These are phyloP conservation scores for Monosporascus sp. DNA, from an alignment of 2,329 filamentous ascomycete genomes.

Conservation along the genomic window DNA sequence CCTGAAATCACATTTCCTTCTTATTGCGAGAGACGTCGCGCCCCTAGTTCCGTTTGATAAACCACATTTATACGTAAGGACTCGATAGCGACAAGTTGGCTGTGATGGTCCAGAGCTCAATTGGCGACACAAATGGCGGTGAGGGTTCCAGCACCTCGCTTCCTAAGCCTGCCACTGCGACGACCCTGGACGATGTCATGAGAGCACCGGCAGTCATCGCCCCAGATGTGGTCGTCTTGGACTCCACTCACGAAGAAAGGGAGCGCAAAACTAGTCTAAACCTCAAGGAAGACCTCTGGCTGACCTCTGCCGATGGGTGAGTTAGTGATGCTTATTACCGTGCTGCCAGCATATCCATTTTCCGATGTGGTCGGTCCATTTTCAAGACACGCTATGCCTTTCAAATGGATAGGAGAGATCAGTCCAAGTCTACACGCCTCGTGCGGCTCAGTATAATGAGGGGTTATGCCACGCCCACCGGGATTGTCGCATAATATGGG, in stretches of 20 bases:
- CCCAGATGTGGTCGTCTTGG: slow-evolving; percentile 36
- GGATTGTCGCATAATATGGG: too few species aligned
- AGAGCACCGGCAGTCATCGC: slow-evolving; percentile 31
- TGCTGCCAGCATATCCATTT: background rate
- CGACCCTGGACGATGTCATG: slow-evolving; percentile 36
- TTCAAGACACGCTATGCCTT: background rate
- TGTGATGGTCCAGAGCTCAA: background rate
- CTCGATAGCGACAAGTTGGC: background rate
- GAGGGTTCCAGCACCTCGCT: slow-evolving; percentile 6
- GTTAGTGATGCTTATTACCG: slow-evolving; percentile 9
- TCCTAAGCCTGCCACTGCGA: background rate
- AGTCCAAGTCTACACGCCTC: background rate
- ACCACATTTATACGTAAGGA: too few species aligned
- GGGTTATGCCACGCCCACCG: too few species aligned
- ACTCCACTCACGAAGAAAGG: slow-evolving; percentile 27
- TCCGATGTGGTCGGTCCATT: background rate
- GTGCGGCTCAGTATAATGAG: too few species aligned
- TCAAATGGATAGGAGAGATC: background rate
- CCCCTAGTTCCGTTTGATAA: too few species aligned
- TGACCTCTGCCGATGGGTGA: slow-evolving; percentile 45
- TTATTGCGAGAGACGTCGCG: too few species aligned
- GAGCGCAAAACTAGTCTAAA: slow-evolving; percentile 29
- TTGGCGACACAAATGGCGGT: slow-evolving; percentile 1
- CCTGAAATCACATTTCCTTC: too few species aligned
- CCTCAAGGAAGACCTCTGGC: slow-evolving; percentile 42